A percentile compares a stretch with the other conserved stretches of the same genome.
Conservation (phyloP, 225 moss, liverwort and hornwort species). For the Marchantia polymorpha region DNA sequence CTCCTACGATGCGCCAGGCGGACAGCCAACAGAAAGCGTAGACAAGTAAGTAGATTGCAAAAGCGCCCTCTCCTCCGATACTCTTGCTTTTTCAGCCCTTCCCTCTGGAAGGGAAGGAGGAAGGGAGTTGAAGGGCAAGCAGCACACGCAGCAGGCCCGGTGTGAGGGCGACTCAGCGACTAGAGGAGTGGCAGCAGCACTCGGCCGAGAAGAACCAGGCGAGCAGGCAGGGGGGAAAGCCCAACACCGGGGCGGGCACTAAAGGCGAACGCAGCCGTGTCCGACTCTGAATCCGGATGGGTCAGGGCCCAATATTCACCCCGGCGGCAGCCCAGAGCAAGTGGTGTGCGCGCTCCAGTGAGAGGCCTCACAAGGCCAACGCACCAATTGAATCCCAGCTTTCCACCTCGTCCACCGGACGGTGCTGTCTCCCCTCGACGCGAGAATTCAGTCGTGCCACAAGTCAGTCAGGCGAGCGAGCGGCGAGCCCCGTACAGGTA, state of each 20-base stretch:
- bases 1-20: constrained; percentile 7
- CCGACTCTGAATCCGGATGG: constrained; percentile 11
- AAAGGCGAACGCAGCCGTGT: neutral
- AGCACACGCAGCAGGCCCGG: neutral
- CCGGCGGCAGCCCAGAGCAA: constrained; percentile 12
- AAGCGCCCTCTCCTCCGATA: constrained; percentile 5
- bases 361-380: neutral
- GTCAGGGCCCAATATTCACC: neutral
- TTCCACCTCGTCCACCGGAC: neutral
- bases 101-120: neutral
- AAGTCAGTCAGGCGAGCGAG: too few relatives aligned
- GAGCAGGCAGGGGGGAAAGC: neutral
- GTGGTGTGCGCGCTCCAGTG: neutral
- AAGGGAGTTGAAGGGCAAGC: neutral
- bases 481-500: too few relatives aligned
- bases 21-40: constrained; percentile 10
- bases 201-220: neutral
- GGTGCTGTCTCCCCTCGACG: neutral
- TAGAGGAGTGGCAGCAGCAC: neutral
- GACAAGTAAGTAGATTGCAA: constrained; percentile 13
- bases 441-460: too few relatives aligned
- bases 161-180: neutral
- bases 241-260: neutral
- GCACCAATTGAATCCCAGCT: neutral
- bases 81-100: neutral